Evolutionary conservation across 192 early-diverging fungal genomes (phyloP).

Genomic region (Borealophlyctis nickersoniae): DNA sequence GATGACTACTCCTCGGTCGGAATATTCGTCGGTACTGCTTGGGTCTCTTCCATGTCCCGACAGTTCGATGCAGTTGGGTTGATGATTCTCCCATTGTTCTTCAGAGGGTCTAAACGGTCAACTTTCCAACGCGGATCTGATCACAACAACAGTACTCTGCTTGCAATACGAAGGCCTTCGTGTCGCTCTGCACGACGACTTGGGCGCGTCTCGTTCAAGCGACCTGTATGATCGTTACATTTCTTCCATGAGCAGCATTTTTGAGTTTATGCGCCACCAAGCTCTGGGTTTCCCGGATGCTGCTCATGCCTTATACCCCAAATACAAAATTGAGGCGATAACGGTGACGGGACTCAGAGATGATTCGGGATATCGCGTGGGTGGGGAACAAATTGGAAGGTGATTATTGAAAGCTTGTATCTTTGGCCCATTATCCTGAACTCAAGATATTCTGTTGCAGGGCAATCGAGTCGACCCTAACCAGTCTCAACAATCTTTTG

Average conservation of each 20-base stretch:
- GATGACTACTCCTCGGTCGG: conserved; percentile 64
- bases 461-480: conserved; percentile 73
- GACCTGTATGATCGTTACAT: conserved; percentile 16
- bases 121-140: conserved; percentile 86
- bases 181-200: conserved; percentile 56
- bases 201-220: conserved; percentile 15
- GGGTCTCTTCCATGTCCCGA: neutral
- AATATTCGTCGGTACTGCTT: conserved; percentile 63
- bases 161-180: conserved; percentile 52
- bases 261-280: conserved; percentile 60
- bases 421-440: neutral
- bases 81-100: no score
- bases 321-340: conserved; percentile 52
- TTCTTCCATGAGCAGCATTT: conserved; percentile 28
- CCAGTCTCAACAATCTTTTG: conserved; percentile 86
- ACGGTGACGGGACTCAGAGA: conserved; percentile 29
- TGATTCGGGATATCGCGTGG: conserved; percentile 3
- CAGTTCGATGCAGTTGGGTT: neutral
- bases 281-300: conserved; percentile 65
- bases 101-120: conserved; percentile 79
- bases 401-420: neutral
- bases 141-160: conserved; percentile 70
- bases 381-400: conserved; percentile 20
- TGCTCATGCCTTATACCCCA: conserved; percentile 67
- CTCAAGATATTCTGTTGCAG: conserved; percentile 30